Conservation (phyloP, 1,139 yeast genomes). For the Kurtzmaniella quercitrusa region DNA sequence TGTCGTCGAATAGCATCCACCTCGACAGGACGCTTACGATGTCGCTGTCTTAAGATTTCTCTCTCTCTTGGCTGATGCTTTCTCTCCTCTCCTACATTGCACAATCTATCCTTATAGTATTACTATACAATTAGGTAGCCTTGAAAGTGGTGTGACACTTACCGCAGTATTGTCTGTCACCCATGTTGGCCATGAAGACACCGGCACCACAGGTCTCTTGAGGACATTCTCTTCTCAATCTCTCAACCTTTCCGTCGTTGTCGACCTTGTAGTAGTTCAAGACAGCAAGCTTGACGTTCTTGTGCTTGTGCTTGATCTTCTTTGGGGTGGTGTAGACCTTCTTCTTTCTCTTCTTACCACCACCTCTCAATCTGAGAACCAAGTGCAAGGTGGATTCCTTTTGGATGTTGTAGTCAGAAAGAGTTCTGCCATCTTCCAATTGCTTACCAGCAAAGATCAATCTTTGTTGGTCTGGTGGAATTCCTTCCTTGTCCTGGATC, state of each 20-base stretch:
- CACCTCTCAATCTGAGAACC: conserved; percentile 99
- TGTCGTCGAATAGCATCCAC: no score
- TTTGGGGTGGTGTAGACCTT: conserved; percentile 99
- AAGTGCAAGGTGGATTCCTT: conserved; percentile 98
- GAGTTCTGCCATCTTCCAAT: conserved; percentile 98
- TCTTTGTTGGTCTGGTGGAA: conserved; percentile 99
- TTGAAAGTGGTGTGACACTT: conserved; percentile 96
- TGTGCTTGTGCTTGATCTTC: conserved; percentile 99
- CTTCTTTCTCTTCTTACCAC: conserved; percentile 99
- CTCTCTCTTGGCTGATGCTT: no score
- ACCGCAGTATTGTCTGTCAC: conserved; percentile 99
- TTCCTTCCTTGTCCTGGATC: conserved; percentile 99
- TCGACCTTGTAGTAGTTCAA: conserved; percentile 99
- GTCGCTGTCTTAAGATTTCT: no score
- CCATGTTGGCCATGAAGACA: conserved; percentile 99
- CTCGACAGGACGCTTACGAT: no score
- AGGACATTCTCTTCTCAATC: conserved; percentile 99
- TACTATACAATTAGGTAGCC: conserved; percentile 35
- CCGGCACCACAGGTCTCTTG: conserved; percentile 95
- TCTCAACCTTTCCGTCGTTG: conserved; percentile 96
- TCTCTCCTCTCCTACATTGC: neutral
- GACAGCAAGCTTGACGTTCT: conserved; percentile 98
- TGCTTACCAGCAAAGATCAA: conserved; percentile 99
- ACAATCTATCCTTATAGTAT: conserved; percentile 1
- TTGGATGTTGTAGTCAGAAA: conserved; percentile 99